Percentiles rank a stretch among this genome's conserved stretches.
Conservation (phyloP, 768 basidiomycete species). For the Kwoniella dendrophila region DNA sequence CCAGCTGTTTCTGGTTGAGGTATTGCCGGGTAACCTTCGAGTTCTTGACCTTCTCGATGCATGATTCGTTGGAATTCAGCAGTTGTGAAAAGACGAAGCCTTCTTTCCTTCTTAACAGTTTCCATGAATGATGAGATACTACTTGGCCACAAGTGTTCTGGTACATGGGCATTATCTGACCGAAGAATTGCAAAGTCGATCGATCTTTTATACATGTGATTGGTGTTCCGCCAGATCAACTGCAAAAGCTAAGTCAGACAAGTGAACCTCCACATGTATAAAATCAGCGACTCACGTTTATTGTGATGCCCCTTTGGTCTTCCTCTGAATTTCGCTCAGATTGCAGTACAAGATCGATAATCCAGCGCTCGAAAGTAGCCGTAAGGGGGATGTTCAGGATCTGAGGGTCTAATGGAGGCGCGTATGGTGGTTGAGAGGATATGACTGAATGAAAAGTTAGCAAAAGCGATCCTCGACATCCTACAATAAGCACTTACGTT, state of each 20-base stretch:
- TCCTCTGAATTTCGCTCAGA: slow-evolving; percentile 12
- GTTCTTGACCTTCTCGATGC: slow-evolving; percentile 63
- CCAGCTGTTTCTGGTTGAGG: slow-evolving; percentile 27
- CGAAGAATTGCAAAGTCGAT: slow-evolving; percentile 38
- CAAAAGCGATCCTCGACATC: neutral
- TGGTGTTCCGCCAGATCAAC: slow-evolving; percentile 31
- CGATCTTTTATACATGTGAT: slow-evolving; percentile 27
- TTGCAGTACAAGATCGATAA: slow-evolving; percentile 23
- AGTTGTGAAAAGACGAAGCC: slow-evolving; percentile 79
- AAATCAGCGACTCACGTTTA: slow-evolving; percentile 14
- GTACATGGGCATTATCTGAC: slow-evolving; percentile 59
- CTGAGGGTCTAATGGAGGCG: slow-evolving; percentile 3
- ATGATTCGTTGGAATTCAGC: slow-evolving; percentile 69
- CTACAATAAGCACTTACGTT: slow-evolving; percentile 2
- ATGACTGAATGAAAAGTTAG: slow-evolving; percentile 5
- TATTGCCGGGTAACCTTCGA: slow-evolving; percentile 25
- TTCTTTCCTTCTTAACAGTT: slow-evolving; percentile 79
- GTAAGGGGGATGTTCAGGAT: slow-evolving; percentile 22
- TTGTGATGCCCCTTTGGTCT: slow-evolving; percentile 23
- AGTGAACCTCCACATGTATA: neutral
- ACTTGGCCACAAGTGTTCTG: slow-evolving; percentile 72
- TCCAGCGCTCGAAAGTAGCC: slow-evolving; percentile 26
- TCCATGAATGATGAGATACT: slow-evolving; percentile 75
- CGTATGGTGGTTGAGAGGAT: slow-evolving; percentile 17
- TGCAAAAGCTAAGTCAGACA: neutral